Evolutionary conservation across 2,329 filamentous ascomycete genomes (phyloP).

Genomic region (Colletotrichum musicola): DNA sequence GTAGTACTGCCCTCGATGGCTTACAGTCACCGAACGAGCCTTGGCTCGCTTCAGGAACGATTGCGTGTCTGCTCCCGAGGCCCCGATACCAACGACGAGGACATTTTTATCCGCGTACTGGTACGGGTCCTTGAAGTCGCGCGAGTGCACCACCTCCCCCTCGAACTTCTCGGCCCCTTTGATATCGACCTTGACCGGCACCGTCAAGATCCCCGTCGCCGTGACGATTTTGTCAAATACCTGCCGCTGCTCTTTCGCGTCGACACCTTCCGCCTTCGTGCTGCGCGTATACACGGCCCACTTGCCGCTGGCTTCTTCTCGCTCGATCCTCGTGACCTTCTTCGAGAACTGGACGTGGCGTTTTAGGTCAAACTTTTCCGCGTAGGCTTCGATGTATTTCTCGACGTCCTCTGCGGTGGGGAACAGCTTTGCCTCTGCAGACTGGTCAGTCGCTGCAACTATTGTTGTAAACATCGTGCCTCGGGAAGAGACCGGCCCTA

Average conservation of each 20-base stretch:
- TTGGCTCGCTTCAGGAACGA: slow-evolving; percentile 23
- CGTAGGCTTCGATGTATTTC: slow-evolving; percentile 55
- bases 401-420: slow-evolving; percentile 45
- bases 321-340: slow-evolving; percentile 18
- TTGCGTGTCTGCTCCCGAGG: slow-evolving; percentile 77
- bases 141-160: slow-evolving; percentile 38
- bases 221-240: slow-evolving; percentile 34
- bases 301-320: slow-evolving; percentile 24
- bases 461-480: not conserved
- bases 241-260: not conserved
- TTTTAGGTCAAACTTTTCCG: slow-evolving; percentile 53
- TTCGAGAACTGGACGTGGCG: slow-evolving; percentile 44
- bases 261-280: not conserved
- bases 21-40: slow-evolving; percentile 36
- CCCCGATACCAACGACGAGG: slow-evolving; percentile 82
- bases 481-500: not conserved
- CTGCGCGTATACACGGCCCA: slow-evolving; percentile 6
- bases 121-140: slow-evolving; percentile 35
- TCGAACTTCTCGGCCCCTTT: slow-evolving; percentile 39
- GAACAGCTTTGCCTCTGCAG: slow-evolving; percentile 44
- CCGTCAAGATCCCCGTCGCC: slow-evolving; percentile 34
- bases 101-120: slow-evolving; percentile 60
- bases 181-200: slow-evolving; percentile 23
- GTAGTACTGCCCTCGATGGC: slow-evolving; percentile 29
- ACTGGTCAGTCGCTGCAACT: not conserved